Conservation (phyloP, 495 filamentous ascomycete species). For the Penicillium cinerascens region DNA sequence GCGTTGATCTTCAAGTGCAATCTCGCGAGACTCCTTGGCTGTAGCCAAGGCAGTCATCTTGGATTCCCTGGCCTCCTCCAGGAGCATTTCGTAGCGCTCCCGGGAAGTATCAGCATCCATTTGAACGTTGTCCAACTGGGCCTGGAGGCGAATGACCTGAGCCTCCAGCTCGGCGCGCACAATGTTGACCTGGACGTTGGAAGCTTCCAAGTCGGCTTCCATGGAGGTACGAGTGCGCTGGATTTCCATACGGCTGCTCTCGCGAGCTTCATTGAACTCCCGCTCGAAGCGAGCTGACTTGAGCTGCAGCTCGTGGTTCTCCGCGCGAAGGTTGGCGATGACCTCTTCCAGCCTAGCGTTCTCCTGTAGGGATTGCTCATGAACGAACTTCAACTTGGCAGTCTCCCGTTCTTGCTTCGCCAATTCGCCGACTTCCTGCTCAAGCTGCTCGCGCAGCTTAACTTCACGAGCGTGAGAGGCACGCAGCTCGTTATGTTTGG, state of each 20-base stretch:
- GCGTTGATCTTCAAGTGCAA: slow-evolving; percentile 63
- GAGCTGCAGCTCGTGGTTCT: slow-evolving; percentile 62
- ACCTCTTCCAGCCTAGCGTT: slow-evolving; percentile 61
- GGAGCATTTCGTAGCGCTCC: slow-evolving; percentile 68
- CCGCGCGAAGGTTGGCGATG: slow-evolving; percentile 59
- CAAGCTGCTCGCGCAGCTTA: slow-evolving; percentile 71
- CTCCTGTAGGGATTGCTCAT: slow-evolving; percentile 53
- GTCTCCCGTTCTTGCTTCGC: slow-evolving; percentile 72
- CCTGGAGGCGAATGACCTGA: slow-evolving; percentile 62
- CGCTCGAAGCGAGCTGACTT: slow-evolving; percentile 67
- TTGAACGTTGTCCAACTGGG: slow-evolving; percentile 66
- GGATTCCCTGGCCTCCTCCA: slow-evolving; percentile 67
- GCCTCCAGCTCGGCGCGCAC: slow-evolving; percentile 73
- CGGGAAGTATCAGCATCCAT: slow-evolving; percentile 71
- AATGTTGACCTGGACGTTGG: slow-evolving; percentile 78
- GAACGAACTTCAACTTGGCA: slow-evolving; percentile 50
- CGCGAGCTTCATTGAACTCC: slow-evolving; percentile 77
- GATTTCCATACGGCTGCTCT: slow-evolving; percentile 70
- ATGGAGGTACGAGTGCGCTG: slow-evolving; percentile 73
- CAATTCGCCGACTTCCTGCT: slow-evolving; percentile 71
- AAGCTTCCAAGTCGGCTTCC: slow-evolving; percentile 73
- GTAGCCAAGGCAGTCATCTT: slow-evolving; percentile 49
- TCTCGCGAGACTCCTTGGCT: slow-evolving; percentile 57
- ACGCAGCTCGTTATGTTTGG: slow-evolving; percentile 73
- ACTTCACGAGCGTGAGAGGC: slow-evolving; percentile 74